Percentiles rank a stretch among this genome's conserved stretches.
phyloP scores from a whole-genome alignment of 2,329 filamentous ascomycete genomes.

The Calcarisporium arbuscula region DNA sequence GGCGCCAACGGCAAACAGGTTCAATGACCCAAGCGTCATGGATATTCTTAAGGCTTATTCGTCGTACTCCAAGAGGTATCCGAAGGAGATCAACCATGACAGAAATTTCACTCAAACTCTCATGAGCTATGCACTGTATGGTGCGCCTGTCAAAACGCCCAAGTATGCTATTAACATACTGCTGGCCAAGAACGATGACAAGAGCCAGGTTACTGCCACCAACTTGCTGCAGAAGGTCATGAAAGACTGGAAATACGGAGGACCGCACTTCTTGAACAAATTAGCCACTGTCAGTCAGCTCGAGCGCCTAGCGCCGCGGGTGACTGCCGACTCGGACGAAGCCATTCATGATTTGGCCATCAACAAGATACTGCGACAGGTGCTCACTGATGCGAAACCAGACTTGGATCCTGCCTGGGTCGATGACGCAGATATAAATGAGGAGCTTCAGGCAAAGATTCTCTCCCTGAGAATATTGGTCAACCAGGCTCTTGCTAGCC shows the following conservation, averaged over 20 bases:
- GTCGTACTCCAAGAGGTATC: slow-evolving; percentile 81
- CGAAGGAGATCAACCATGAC: slow-evolving; percentile 74
- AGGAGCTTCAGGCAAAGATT: slow-evolving; percentile 77
- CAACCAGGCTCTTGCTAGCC: slow-evolving; percentile 67
- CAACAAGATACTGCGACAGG: slow-evolving; percentile 65
- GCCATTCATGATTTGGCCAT: slow-evolving; percentile 73
- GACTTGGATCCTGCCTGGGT: slow-evolving; percentile 59
- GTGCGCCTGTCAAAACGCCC: slow-evolving; percentile 72
- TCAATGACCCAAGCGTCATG: slow-evolving; percentile 69
- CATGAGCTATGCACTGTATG: slow-evolving; percentile 75
- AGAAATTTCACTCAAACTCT: slow-evolving; percentile 76
- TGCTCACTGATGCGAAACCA: slow-evolving; percentile 54
- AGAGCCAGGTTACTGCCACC: slow-evolving; percentile 73
- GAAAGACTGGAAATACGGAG: slow-evolving; percentile 66
- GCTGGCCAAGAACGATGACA: slow-evolving; percentile 66
- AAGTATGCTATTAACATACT: slow-evolving; percentile 94
- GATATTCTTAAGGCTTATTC: slow-evolving; percentile 92
- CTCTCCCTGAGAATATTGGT: slow-evolving; percentile 80
- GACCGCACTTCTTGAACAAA: slow-evolving; percentile 68
- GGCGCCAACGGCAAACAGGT: slow-evolving; percentile 61
- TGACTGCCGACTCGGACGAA: slow-evolving; percentile 67
- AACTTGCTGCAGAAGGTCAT: slow-evolving; percentile 74
- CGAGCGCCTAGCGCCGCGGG: slow-evolving; percentile 65
- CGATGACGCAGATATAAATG: slow-evolving; percentile 60
- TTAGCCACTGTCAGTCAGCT: slow-evolving; percentile 68